Base-by-base conservation (phyloP, 1,139 yeast species). In the Oligophagozyma castellii region DNA sequence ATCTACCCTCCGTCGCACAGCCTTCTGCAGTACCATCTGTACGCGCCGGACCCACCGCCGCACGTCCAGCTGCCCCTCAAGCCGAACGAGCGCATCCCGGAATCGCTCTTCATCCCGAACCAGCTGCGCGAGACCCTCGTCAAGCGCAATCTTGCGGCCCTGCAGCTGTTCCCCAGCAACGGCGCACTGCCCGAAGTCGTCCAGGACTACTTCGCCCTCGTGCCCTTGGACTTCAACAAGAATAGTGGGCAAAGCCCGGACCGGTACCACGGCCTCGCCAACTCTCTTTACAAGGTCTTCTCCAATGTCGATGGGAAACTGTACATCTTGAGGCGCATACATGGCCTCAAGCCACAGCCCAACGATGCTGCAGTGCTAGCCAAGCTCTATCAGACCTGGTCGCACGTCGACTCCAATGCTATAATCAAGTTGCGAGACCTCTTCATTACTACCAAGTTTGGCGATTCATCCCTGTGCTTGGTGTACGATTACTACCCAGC, bases 11-110 rank as follows among this genome's bases (percentile, higher is more conserved):
- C 55, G n/a, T 46, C 51, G 12, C 55, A 46, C 27, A 46, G 53
- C 38, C 40, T 94, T 2, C 59, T 83, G 28, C 89, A 84, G 45
- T 80, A 81, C 48, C 95, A 86, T 53, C 56, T 84, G 28, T 86
- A 86, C 53, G 93, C 95, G 0, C 95, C 96, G 2, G 69, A 71
- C 12, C 81, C 93, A 3, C 92, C 93, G 4, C 86, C 86, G 16
- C 71, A 79, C 39, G 55, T 72, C 34, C 61, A 66, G 12, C 55
- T 69, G 6, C 73, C 75, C 4, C 56, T 77, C 36, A 66, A 69
- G 24, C 70, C 79, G 2, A 72, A 83, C 49, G 86, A 83, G 53
- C 67, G 83, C 28, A 70, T 70, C 23, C 70, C 76, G 4, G 70
- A 69, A 35, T 69, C 67, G 36, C 63, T 86, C 51, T 86, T 84